These are phyloP conservation scores for Simmondsia chinensis DNA, from an alignment of 148 eudicot genomes.

Conservation along the genomic window DNA sequence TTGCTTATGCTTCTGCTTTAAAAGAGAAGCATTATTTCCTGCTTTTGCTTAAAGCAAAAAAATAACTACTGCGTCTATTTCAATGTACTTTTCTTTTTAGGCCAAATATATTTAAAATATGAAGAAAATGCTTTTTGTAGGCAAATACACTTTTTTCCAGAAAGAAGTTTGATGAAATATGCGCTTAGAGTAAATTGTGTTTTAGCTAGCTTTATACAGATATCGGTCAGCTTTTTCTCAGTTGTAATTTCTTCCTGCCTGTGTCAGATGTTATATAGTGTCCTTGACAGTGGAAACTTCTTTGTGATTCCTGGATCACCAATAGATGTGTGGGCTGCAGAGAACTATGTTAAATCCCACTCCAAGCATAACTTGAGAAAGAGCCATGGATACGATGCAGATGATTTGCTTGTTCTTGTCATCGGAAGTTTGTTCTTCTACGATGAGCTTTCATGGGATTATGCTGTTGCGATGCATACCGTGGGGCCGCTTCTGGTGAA, in stretches of 20 bases:
- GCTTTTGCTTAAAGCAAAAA: too few relatives aligned
- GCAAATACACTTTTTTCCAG: too few relatives aligned
- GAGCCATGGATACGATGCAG: conserved; percentile 45
- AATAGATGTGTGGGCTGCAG: conserved; percentile 86
- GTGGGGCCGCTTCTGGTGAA: conserved; percentile 70
- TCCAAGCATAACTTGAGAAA: conserved; percentile 49
- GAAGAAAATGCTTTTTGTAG: too few relatives aligned
- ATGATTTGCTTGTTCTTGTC: conserved; percentile 69
- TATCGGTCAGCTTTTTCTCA: conserved; percentile 16
- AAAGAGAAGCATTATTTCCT: too few relatives aligned
- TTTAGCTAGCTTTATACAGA: too few relatives aligned
- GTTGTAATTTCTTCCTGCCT: conserved; percentile 25
- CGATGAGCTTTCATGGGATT: conserved; percentile 82
- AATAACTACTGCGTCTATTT: too few relatives aligned
- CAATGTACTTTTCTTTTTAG: too few relatives aligned
- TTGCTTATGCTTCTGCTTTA: neutral
- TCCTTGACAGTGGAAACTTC: conserved; percentile 95
- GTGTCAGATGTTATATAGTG: conserved; percentile 89
- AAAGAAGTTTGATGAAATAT: too few relatives aligned
- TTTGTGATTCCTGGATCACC: conserved; percentile 99
- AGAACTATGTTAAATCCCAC: conserved; percentile 61
- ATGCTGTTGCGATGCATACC: conserved; percentile 75
- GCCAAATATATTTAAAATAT: too few relatives aligned
- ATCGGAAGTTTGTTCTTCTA: conserved; percentile 81
- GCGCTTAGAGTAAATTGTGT: too few relatives aligned